Conservation (phyloP, 2,329 filamentous ascomycete genomes). For the Aspergillus thermomutatus region DNA sequence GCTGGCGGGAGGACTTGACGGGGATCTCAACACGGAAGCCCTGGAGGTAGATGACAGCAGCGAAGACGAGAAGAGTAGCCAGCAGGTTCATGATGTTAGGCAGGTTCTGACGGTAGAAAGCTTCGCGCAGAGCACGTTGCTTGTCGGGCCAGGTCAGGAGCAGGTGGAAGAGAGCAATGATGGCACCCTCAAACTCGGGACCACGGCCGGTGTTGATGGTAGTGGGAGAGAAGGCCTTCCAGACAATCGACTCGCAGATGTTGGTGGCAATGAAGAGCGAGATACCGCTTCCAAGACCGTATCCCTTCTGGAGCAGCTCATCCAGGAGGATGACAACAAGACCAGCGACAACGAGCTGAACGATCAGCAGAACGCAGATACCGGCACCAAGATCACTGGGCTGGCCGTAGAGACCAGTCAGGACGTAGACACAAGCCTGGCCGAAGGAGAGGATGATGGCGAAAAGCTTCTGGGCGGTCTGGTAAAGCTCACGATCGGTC, state of each 20-base stretch:
- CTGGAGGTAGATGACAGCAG: constrained; percentile 97
- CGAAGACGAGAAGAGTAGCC: constrained; percentile 88
- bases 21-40: constrained; percentile 99
- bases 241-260: constrained; percentile 99
- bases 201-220: constrained; percentile 99
- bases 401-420: constrained; percentile 95
- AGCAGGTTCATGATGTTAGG: constrained; percentile 99
- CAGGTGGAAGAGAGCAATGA: constrained; percentile 96
- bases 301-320: constrained; percentile 98
- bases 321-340: constrained; percentile 99
- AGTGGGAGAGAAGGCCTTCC: constrained; percentile 99
- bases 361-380: constrained; percentile 96
- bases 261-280: constrained; percentile 99
- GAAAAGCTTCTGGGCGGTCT: constrained; percentile 98
- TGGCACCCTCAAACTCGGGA: constrained; percentile 97
- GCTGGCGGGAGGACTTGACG: constrained; percentile 98
- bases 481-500: constrained; percentile 98
- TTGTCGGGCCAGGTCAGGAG: constrained; percentile 99
- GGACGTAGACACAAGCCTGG: constrained; percentile 96
- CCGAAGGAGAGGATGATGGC: constrained; percentile 97
- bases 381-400: constrained; percentile 95
- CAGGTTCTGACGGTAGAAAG: constrained; percentile 98
- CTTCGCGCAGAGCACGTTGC: constrained; percentile 95
- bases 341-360: constrained; percentile 95
- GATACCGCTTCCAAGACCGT: constrained; percentile 96